phyloP scores from a whole-genome alignment of 2,329 filamentous ascomycete genomes.

The Claviceps monticola region DNA sequence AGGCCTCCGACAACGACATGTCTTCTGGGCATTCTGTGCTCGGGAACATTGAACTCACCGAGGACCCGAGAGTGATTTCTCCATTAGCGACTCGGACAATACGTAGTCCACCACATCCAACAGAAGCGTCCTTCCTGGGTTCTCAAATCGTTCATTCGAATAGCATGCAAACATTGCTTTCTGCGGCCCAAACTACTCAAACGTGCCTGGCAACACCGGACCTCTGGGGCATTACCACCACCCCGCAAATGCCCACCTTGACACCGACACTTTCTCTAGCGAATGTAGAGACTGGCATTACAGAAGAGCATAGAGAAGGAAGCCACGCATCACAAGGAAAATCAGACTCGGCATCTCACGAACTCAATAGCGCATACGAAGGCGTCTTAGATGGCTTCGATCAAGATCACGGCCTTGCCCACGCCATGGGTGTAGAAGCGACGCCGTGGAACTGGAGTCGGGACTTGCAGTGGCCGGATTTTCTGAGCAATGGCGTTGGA shows the following conservation, averaged over 20 bases:
- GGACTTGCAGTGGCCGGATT: conserved; percentile 19
- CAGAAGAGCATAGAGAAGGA: conserved; percentile 9
- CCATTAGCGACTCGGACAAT: not conserved
- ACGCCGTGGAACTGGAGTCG: conserved; percentile 21
- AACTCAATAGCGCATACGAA: conserved; percentile 37
- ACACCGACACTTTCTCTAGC: not conserved
- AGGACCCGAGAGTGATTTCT: conserved; percentile 14
- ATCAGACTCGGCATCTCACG: conserved; percentile 21
- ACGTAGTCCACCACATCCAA: not conserved
- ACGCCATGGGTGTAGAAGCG: conserved; percentile 27
- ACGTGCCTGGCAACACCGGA: not conserved
- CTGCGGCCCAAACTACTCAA: not conserved
- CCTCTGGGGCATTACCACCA: not conserved
- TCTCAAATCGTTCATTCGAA: not conserved
- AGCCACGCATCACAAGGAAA: conserved; percentile 11
- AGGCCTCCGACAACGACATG: conserved; percentile 6
- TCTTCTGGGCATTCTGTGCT: conserved; percentile 7
- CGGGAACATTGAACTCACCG: conserved; percentile 13
- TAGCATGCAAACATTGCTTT: not conserved
- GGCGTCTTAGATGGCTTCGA: conserved; percentile 33
- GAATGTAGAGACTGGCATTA: not conserved
- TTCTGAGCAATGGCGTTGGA: conserved; percentile 18
- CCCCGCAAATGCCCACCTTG: not conserved
- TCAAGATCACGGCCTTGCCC: conserved; percentile 28
- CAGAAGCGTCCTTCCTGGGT: not conserved